These are phyloP conservation scores for Cyclocybe cylindracea DNA, from an alignment of 768 basidiomycete species.

Conservation along the genomic window DNA sequence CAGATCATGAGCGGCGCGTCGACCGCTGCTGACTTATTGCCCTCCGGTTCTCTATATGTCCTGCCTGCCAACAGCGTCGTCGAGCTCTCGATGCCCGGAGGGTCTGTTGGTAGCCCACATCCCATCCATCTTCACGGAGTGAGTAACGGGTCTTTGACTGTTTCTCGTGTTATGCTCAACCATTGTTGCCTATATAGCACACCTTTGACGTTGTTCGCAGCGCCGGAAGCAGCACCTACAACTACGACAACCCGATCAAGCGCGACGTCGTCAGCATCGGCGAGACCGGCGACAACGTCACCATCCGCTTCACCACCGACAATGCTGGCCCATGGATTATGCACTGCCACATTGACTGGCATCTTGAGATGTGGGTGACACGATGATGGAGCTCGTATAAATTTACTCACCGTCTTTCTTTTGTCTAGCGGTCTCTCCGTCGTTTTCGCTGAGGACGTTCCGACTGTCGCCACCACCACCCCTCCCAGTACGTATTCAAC, in stretches of 20 bases:
- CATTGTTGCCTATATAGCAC: constrained; percentile 32
- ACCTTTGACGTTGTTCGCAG: constrained; percentile 39
- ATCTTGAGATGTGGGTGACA: constrained; percentile 27
- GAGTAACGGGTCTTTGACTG: constrained; percentile 11
- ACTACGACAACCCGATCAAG: constrained; percentile 52
- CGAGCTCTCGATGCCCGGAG: constrained; percentile 33
- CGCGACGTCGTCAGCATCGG: constrained; percentile 52
- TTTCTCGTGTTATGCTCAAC: neutral
- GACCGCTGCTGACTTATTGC: constrained; percentile 24
- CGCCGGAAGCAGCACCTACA: constrained; percentile 31
- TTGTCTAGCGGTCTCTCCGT: too few relatives aligned
- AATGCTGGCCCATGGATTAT: constrained; percentile 67
- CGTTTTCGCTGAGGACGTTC: too few relatives aligned
- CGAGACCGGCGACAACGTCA: constrained; percentile 42
- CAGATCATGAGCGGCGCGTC: constrained; percentile 15
- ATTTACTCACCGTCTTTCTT: too few relatives aligned
- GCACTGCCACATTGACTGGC: constrained; percentile 44
- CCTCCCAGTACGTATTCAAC: too few relatives aligned
- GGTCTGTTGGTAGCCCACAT: constrained; percentile 31
- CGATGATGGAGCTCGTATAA: too few relatives aligned
- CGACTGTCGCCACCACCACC: too few relatives aligned
- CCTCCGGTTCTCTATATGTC: constrained; percentile 32
- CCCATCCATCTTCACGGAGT: constrained; percentile 45
- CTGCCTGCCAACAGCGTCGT: constrained; percentile 37
- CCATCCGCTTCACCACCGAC: constrained; percentile 62